Base-by-base conservation (phyloP, 2,329 filamentous ascomycete genomes). In the Cordyceps fumosorosea region DNA sequence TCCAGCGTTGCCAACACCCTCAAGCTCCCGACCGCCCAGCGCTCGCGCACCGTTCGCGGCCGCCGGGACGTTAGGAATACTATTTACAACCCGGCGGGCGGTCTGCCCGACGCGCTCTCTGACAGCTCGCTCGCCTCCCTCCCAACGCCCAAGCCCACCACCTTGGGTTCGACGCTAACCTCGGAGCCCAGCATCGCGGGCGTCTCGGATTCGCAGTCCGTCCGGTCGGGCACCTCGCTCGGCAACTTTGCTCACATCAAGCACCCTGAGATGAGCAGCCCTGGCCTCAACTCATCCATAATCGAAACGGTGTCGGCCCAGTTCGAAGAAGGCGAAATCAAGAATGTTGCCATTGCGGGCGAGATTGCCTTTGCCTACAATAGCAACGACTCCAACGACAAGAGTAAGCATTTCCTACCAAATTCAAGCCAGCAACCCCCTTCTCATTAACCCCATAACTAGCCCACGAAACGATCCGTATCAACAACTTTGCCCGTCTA, bases 51-150 rank as follows among this genome's bases (percentile, higher is more conserved):
- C 16, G 80, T 96, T 18, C 85, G 95, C 67, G 95, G 95, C 57
- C 89, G 95, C 64, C 85, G 95, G 71, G 93, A 98, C 72, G 91
- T 96, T 65, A 86, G 93, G 63, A 96, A 96, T 74, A 97, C 93
- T 1, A 87, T 96, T 60, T 93, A 95, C 70, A 81, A 93, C 65
- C 88, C 90, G 11, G 72, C 76, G 3, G 66, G 73, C 8, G 70
- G 71, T 34, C 65, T 75, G 18, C 64, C 75, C 54, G 72, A 78
- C 65, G 70, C 73, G 61, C 67, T 72, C 3, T 69, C 71, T 58
- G 71, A 73, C 14, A 70, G 68, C 45, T 67, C 72, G 2, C 70
- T 74, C 26, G 53, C 65, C n/a, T 61, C 63, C 7, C 57, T 66
- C 22, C 63, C 66, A 3, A 8, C 40, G 2, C 5, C 53, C 3